These are phyloP conservation scores for Entomophthora muscae DNA, from an alignment of 371 early-diverging fungal species.

Conservation along the genomic window DNA sequence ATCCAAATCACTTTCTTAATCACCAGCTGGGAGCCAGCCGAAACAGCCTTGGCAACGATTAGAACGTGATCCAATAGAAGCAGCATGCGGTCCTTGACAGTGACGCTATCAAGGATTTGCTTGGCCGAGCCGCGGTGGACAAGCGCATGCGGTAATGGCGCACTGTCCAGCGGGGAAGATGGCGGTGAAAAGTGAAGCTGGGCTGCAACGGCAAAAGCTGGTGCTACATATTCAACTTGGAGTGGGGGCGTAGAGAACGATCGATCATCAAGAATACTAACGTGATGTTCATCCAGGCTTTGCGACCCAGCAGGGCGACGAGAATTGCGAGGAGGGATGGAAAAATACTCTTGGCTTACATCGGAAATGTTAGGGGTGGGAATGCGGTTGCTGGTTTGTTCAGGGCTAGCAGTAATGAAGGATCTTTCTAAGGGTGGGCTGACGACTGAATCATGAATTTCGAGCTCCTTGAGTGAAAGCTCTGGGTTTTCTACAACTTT, in stretches of 20 bases:
- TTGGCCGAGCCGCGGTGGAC: constrained; percentile 48
- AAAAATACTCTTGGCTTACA: neutral
- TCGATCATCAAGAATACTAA: neutral
- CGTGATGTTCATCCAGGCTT: neutral
- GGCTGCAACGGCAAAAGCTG: neutral
- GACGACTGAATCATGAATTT: neutral
- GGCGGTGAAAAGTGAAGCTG: neutral
- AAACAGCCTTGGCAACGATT: constrained; percentile 39
- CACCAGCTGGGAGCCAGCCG: constrained; percentile 14
- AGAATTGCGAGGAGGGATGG: neutral
- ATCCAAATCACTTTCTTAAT: constrained; percentile 30
- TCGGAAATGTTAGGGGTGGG: neutral
- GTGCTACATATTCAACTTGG: neutral
- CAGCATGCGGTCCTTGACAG: constrained; percentile 47
- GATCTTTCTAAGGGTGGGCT: neutral
- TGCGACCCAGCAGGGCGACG: neutral
- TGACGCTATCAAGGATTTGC: constrained; percentile 39
- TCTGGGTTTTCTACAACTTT: neutral
- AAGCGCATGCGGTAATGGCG: constrained; percentile 19
- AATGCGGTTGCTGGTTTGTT: neutral
- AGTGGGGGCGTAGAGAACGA: neutral
- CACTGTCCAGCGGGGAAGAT: neutral
- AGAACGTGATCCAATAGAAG: constrained; percentile 56
- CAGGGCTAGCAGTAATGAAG: neutral
- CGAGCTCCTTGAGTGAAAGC: neutral